Evolutionary conservation across 2,329 filamentous ascomycete genomes (phyloP).

Genomic region (Cryphonectria radicalis): DNA sequence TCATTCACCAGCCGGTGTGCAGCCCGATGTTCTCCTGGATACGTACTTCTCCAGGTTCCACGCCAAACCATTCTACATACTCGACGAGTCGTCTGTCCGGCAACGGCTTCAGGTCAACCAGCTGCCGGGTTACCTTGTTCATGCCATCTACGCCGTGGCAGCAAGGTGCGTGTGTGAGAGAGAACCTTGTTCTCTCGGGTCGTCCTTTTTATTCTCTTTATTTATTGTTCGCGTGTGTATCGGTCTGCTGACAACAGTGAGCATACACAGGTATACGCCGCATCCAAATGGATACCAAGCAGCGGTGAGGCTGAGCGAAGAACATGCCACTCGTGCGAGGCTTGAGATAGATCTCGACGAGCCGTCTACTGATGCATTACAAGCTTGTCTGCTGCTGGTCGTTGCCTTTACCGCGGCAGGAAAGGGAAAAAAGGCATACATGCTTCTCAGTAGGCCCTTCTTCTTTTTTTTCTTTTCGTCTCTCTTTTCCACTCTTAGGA

Average conservation of each 20-base stretch:
- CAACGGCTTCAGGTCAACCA: conserved; percentile 73
- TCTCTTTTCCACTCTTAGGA: background rate
- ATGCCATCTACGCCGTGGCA: conserved; percentile 65
- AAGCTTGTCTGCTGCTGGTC: conserved; percentile 75
- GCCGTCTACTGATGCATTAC: conserved; percentile 76
- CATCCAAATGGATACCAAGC: conserved; percentile 70
- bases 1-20: conserved; percentile 48
- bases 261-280: conserved; percentile 64
- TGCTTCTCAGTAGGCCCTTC: conserved; percentile 69
- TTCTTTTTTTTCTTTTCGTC: conserved; percentile 5
- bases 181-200: background rate
- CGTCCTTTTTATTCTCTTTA: background rate
- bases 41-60: conserved; percentile 81
- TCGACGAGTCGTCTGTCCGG: conserved; percentile 76
- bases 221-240: too few species aligned
- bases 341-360: conserved; percentile 77
- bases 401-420: conserved; percentile 78
- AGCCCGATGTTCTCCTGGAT: conserved; percentile 69
- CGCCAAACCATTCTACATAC: conserved; percentile 79
- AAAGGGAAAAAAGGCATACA: conserved; percentile 83
- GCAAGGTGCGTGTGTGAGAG: conserved; percentile 55
- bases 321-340: conserved; percentile 73
- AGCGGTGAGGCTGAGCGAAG: conserved; percentile 70
- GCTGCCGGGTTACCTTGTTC: conserved; percentile 58
- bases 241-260: conserved; percentile 30